A percentile compares a stretch with the other conserved stretches of the same genome.
Evolutionary conservation across 306 rosid genomes (phyloP).

Genomic region (Citrullus colocynthis): DNA sequence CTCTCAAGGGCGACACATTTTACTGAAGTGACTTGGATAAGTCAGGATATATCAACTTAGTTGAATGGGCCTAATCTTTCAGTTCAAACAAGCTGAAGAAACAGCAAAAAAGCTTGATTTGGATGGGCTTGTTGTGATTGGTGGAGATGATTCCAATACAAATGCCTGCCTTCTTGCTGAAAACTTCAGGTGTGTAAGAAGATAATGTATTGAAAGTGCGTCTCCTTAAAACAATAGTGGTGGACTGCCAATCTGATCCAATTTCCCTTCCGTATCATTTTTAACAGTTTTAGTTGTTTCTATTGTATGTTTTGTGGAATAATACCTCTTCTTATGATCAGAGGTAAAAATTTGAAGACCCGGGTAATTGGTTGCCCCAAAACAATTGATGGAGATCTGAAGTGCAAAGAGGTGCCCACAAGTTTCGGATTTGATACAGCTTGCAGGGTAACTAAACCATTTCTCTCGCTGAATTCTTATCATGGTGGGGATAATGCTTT

Average conservation of each 20-base stretch:
- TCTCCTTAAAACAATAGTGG: neutral
- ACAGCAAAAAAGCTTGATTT: slow-evolving; percentile 73
- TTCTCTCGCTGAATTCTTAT: neutral
- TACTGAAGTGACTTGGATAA: neutral
- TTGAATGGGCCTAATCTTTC: slow-evolving; percentile 15
- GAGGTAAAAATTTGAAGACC: slow-evolving; percentile 71
- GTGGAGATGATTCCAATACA: slow-evolving; percentile 99
- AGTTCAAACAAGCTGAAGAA: slow-evolving; percentile 96
- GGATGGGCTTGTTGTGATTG: slow-evolving; percentile 97
- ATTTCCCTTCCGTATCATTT: too few species aligned
- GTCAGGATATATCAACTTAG: slow-evolving; percentile 5
- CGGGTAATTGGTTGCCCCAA: slow-evolving; percentile 91
- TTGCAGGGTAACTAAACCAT: slow-evolving; percentile 63
- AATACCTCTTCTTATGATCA: slow-evolving; percentile 13
- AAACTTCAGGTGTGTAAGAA: slow-evolving; percentile 58
- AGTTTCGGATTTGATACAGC: slow-evolving; percentile 99
- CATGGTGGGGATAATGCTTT: neutral
- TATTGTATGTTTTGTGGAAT: neutral
- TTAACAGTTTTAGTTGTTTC: neutral
- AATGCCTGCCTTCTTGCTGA: slow-evolving; percentile 99
- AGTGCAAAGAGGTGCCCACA: slow-evolving; percentile 91
- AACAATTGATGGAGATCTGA: slow-evolving; percentile 94
- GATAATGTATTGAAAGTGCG: neutral
- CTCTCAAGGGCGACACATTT: neutral
- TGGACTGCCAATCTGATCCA: neutral